Percentiles rank a stretch among this genome's conserved stretches.
phyloP scores from a whole-genome alignment of 345 rosid genomes.

The Hibiscus tridactylites region DNA sequence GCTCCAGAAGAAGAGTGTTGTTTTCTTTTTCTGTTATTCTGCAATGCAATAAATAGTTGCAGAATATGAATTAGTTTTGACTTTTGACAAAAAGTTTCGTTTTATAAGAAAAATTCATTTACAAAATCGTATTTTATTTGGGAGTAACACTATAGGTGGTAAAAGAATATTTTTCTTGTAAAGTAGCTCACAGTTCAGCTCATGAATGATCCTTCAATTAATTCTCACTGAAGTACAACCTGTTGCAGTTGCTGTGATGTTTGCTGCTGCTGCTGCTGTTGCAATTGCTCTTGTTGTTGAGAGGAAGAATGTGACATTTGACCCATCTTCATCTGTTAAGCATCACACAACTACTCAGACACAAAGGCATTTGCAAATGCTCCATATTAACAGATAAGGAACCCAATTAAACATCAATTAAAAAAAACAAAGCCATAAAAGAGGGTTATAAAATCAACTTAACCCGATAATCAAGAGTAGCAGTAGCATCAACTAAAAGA shows the following conservation, averaged over 20 bases:
- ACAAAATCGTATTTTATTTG: neutral
- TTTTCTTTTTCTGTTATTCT: conserved; percentile 55
- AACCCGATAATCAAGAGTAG: neutral
- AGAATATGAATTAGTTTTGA: conserved; percentile 5
- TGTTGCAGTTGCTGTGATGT: conserved; percentile 29
- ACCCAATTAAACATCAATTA: neutral
- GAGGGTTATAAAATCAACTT: neutral
- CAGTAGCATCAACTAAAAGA: neutral
- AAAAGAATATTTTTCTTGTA: conserved; percentile 1
- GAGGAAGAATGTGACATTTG: conserved; percentile 48
- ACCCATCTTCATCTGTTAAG: conserved; percentile 43
- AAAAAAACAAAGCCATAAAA: neutral
- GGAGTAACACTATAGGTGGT: neutral
- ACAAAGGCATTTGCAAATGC: conserved; percentile 1
- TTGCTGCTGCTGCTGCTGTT: conserved; percentile 24
- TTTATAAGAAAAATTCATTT: neutral
- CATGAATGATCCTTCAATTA: neutral
- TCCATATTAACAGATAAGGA: neutral
- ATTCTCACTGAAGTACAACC: conserved; percentile 23
- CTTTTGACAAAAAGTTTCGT: neutral
- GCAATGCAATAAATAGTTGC: conserved; percentile 15
- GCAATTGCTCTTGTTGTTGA: conserved; percentile 35
- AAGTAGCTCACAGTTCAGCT: conserved; percentile 13
- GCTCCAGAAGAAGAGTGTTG: conserved; percentile 61
- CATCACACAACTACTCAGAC: neutral